These are phyloP conservation scores for Trichoderma oligosporum DNA, from an alignment of 2,329 filamentous ascomycete species.

Conservation along the genomic window DNA sequence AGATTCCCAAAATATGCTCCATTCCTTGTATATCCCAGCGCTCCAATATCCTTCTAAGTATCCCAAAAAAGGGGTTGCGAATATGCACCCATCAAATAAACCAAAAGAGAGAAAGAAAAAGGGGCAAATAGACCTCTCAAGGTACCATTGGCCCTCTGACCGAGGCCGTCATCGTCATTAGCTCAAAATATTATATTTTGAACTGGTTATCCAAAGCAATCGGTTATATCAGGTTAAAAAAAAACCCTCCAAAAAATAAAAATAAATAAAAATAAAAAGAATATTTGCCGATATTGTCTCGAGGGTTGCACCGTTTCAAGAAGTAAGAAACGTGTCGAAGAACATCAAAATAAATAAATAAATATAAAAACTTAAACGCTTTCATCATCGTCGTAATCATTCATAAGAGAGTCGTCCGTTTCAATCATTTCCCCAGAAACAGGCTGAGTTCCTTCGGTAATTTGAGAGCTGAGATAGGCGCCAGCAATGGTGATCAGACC, in stretches of 20 bases:
- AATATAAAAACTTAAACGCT: conserved; percentile 26
- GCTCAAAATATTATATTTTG: background rate
- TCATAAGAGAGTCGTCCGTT: conserved; percentile 32
- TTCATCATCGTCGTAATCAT: conserved; percentile 34
- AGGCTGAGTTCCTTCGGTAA: conserved; percentile 59
- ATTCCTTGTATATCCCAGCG: conserved; percentile 15
- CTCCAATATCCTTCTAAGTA: conserved; percentile 13
- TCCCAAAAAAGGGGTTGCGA: background rate
- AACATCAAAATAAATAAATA: background rate
- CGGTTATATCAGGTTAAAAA: background rate
- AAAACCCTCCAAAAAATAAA: background rate
- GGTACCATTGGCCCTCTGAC: background rate
- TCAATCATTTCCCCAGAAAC: conserved; percentile 41
- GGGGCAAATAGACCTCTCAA: background rate
- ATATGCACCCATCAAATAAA: background rate
- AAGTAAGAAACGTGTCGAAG: background rate
- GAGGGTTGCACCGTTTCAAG: background rate
- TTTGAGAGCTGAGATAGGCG: conserved; percentile 68
- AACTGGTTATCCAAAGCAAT: background rate
- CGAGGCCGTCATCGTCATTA: background rate
- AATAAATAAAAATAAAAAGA: too few species aligned
- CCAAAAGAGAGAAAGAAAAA: background rate
- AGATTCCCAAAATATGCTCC: background rate
- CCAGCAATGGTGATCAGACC: conserved; percentile 72
- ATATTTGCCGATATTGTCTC: background rate